A percentile compares a stretch with the other conserved stretches of the same genome.
Conservation (phyloP, 2,329 filamentous ascomycete genomes). For the Botryosphaeria dothidea region DNA sequence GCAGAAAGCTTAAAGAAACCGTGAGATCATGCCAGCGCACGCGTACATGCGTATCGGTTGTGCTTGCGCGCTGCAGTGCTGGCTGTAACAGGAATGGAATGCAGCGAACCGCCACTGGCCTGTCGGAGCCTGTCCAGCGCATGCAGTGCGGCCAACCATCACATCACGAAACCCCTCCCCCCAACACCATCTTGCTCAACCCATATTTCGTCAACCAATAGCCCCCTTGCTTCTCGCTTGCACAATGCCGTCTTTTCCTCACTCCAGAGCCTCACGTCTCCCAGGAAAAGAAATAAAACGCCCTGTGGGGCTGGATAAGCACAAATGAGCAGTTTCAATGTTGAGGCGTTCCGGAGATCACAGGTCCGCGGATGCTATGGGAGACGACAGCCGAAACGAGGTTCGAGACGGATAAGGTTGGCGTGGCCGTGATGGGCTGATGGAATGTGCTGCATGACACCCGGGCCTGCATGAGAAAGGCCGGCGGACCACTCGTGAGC, state of each 20-base stretch:
- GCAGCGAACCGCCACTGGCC: conserved; percentile 6
- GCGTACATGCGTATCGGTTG: conserved; percentile 17
- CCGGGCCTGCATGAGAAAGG: neutral
- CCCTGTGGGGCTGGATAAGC: neutral
- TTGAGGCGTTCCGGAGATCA: neutral
- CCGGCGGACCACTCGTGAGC: neutral
- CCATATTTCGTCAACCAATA: neutral
- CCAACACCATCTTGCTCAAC: neutral
- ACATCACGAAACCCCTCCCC: conserved; percentile 13
- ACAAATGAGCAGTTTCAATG: neutral
- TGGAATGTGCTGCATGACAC: conserved; percentile 12
- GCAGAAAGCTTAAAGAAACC: neutral
- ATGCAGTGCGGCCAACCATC: conserved; percentile 16
- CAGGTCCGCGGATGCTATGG: neutral
- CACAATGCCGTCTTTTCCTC: neutral
- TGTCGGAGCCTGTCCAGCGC: conserved; percentile 8
- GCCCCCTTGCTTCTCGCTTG: neutral
- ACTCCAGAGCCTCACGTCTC: neutral
- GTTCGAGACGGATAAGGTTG: neutral
- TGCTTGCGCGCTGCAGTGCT: conserved; percentile 8
- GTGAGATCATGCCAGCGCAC: conserved; percentile 16
- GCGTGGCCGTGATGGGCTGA: neutral
- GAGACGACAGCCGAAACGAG: neutral
- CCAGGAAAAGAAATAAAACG: conserved; percentile 3
- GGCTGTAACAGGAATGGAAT: conserved; percentile 10